Evolutionary conservation across 2,329 filamentous ascomycete species (phyloP), one percentile per base, ranked within the genome.

Genomic region (Arthrobotrys entomopaga): DNA sequence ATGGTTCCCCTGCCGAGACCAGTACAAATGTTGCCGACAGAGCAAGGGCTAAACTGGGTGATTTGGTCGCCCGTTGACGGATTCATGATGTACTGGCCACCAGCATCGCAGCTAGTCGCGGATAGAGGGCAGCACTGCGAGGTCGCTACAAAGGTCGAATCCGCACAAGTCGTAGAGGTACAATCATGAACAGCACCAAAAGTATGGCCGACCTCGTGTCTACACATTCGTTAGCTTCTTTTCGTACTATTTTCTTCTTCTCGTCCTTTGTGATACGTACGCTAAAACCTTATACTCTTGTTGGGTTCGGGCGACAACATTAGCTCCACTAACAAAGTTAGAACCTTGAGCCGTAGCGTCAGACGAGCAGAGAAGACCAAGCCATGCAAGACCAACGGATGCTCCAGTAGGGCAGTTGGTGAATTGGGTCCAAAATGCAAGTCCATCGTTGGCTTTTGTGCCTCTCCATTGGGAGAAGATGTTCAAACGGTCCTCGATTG

Each of bases 171-270:
- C 11, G 82, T 76, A 0, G 84, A 80, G 1, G 88, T 90, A 82
- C 95, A 99, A 82, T 99, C 95, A 82, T 99, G 95, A 8, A 97
- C 92, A 3, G 94, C 95, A 52, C 94, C 94, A 81, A 97, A 98
- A 0, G 93, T 98, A 81, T 98, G 94, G 0, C 93, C 94, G 2
- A 90, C 89, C 82, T 98, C 94, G 80, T 98, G 94, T 29, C 71
- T 75, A 53, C 38, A 42, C 24, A 6, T 20, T 20, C 63, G 54
- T 74, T 71, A 70, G 60, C 54, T 15, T 1, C 2, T 26, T 26
- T 15, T 24, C 8, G 13, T n/a, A 56, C 20, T 19, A 16, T 8
- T 40, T 42, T 1, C 7, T 26, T 8, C 29, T 42, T 1, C 7
- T 26, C 24, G 7, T 26, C 24, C 24, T 7, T 3, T 26, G 48